phyloP scores from a whole-genome alignment of 192 early-diverging fungal species.

The Linderina pennispora region DNA sequence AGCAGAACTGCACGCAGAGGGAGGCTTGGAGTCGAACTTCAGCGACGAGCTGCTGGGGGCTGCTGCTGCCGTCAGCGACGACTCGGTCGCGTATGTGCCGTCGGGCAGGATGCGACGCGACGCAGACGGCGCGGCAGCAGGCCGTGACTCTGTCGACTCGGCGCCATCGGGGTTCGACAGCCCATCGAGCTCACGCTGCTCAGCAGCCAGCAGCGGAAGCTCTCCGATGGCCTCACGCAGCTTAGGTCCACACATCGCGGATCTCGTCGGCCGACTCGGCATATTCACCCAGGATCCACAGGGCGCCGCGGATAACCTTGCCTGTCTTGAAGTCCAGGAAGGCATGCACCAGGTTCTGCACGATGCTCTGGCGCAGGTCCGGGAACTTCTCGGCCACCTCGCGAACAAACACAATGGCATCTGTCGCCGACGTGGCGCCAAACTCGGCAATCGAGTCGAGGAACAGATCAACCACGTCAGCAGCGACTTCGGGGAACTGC shows the following conservation, averaged over 20 bases:
- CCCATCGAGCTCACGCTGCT: slow-evolving; percentile 79
- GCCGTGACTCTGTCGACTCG: slow-evolving; percentile 27
- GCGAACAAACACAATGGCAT: slow-evolving; percentile 95
- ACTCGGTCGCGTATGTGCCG: slow-evolving; percentile 97
- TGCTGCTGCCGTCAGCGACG: slow-evolving; percentile 62
- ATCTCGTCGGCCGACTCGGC: slow-evolving; percentile 71
- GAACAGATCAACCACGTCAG: slow-evolving; percentile 87
- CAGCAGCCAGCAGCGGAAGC: slow-evolving; percentile 90
- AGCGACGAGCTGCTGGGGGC: slow-evolving; percentile 47
- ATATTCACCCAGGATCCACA: slow-evolving; percentile 99
- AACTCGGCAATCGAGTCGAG: slow-evolving; percentile 94
- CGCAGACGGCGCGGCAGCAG: slow-evolving; percentile 24
- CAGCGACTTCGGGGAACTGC: slow-evolving; percentile 92
- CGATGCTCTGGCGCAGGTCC: slow-evolving; percentile 73
- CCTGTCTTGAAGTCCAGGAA: slow-evolving; percentile 88
- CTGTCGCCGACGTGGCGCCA: slow-evolving; percentile 72
- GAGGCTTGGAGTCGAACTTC: slow-evolving; percentile 48
- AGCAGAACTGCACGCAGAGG: slow-evolving; percentile 66
- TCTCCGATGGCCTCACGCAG: slow-evolving; percentile 83
- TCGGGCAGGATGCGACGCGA: slow-evolving; percentile 84
- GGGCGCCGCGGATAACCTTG: slow-evolving; percentile 89
- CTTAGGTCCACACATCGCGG: slow-evolving; percentile 73
- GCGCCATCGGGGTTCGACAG: slow-evolving; percentile 51
- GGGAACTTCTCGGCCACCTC: slow-evolving; percentile 98
- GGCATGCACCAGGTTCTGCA: slow-evolving; percentile 71